Evolutionary conservation across 768 basidiomycete species (phyloP), one percentile per base, ranked within the genome.

Genomic region (Collybiopsis luxurians): DNA sequence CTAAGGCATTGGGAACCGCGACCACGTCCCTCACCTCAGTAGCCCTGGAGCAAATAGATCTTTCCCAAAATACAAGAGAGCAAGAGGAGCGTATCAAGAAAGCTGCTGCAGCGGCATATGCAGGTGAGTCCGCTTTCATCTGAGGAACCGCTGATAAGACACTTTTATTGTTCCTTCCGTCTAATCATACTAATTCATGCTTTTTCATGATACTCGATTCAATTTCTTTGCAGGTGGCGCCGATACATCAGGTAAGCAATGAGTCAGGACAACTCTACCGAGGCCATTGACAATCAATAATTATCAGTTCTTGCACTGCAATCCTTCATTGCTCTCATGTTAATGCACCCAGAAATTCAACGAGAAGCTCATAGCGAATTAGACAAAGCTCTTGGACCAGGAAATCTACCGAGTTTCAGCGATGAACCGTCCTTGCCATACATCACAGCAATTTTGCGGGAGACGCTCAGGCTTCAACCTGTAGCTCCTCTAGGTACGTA

Each of bases 391-490:
- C 24, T 59, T 59, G 17, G 58, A 46, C 30, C 58, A 47, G 30
- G 73, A 67, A 0, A 64, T 70, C 52, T 57, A 13, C 56, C 56
- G n/a, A 39, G 55, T 7, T 31, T 57, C 19, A 36, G 38, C 23
- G 56, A 57, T 31, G 39, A 40, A 19, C 7, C 27, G 6, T 53
- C 21, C 2, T 43, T 74, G 19, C 71, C 71, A 4, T 73, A 69
- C 24, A 61, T 71, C 27, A 66, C 62, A 11, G 72, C 72, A 9
- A 61, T 71, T 6, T 56, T 62, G 2, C 64, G 64, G 54, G 72
- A 73, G 53, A 57, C 63, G 0, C 39, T 73, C 39, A 60, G 71
- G 24, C 70, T 67, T 69, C 62, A 62, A 26, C 60, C 57, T 27
- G 63, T 65, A 31, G 57, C 61, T 15, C 69, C 66, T 1, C 52